Evolutionary conservation across 2,329 filamentous ascomycete species (phyloP), one percentile per base, ranked within the genome.

Genomic region (Botrytis galanthina): DNA sequence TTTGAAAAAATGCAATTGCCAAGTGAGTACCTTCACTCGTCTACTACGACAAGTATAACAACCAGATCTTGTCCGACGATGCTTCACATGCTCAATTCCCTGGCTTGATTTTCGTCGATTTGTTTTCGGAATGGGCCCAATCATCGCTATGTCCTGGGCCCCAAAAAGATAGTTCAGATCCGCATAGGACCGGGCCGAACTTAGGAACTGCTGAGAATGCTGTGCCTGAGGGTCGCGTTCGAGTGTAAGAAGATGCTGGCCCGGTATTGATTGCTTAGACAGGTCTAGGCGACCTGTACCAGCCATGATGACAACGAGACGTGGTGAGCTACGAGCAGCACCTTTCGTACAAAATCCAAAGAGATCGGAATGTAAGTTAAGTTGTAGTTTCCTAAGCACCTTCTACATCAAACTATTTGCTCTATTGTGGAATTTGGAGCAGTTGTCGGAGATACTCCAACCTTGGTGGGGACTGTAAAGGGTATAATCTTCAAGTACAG

Each of bases 1-100:
- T 20, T 26, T 32, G 29, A n/a, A 54, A 51, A 54, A 42, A 61
- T 37, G 48, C 51, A 59, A 26, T 32, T 35, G 22, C n/a, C 14
- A 62, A 62, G 37, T 69, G 68, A 80, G 76, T 84, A 90, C 90
- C 86, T 92, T 98, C 70, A 98, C 95, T 82, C 96, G 89, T 77
- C 96, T 89, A 79, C 91, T 91, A 74, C 96, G 89, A 83, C 96
- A 99, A 64, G 95, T 98, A 81, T 89, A 98, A 84, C 96, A 99
- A 42, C 96, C 96, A 76, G 94, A 98, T 78, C 96, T 88, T 61
- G 96, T 98, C 78, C 96, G 90, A 75, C 95, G 92, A 82, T 98
- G 95, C 83, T 98, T 98, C 77, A 97, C 92, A 80, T 79, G 76
- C n/a, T 80, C 79, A 61, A 75, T 73, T 66, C 74, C 74, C 62